These are phyloP conservation scores for Pestalotiopsis fici DNA, from an alignment of 2,329 filamentous ascomycete species.

Conservation along the genomic window DNA sequence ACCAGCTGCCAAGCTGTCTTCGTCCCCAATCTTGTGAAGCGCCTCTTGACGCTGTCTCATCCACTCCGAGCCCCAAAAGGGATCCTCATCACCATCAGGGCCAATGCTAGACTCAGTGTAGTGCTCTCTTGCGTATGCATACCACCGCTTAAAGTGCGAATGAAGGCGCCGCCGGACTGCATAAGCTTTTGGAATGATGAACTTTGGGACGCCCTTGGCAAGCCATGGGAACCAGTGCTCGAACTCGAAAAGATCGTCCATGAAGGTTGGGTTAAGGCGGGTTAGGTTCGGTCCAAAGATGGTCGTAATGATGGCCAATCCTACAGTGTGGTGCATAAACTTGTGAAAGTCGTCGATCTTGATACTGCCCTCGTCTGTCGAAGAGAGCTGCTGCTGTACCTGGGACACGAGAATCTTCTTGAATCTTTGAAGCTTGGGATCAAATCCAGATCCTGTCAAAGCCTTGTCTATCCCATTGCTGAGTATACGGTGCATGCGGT, in stretches of 20 bases:
- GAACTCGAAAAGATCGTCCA: conserved; percentile 23
- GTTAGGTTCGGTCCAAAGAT: conserved; percentile 26
- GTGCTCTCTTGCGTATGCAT: conserved; percentile 16
- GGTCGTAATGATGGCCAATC: conserved; percentile 20
- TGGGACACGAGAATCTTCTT: conserved; percentile 16
- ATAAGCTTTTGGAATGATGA: conserved; percentile 23
- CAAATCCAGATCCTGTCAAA: conserved; percentile 22
- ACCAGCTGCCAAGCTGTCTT: conserved; percentile 14
- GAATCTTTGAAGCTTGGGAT: conserved; percentile 23
- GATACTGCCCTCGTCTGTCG: conserved; percentile 14
- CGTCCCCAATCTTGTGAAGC: conserved; percentile 13
- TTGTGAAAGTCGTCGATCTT: conserved; percentile 22
- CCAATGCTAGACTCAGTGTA: conserved; percentile 16
- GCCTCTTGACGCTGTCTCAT: conserved; percentile 17
- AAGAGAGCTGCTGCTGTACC: conserved; percentile 14
- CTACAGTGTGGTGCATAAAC: conserved; percentile 19
- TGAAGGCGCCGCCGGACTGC: conserved; percentile 19
- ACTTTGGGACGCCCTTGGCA: conserved; percentile 17
- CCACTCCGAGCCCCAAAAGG: conserved; percentile 19
- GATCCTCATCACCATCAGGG: conserved; percentile 18
- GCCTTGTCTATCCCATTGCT: conserved; percentile 19
- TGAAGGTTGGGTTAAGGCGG: conserved; percentile 19
- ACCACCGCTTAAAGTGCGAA: conserved; percentile 19
- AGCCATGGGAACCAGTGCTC: conserved; percentile 8
- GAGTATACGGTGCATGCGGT: conserved; percentile 21